Evolutionary conservation across 352 stramenopile species (phyloP).

Genomic region (Pythium insidiosum): DNA sequence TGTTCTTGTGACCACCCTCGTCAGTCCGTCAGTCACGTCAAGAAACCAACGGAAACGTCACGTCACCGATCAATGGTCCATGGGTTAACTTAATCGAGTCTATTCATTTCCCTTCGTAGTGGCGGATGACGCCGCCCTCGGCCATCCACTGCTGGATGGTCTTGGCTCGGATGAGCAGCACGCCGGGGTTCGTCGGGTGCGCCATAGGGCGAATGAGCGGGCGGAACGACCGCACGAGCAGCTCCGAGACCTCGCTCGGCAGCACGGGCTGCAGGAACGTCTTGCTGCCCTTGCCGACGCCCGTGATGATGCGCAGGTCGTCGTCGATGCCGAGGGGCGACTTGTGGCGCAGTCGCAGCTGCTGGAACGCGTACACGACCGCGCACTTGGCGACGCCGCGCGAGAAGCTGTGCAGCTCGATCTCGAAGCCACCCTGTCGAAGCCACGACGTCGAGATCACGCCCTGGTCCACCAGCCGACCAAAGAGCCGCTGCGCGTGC

Average conservation of each 20-base stretch:
- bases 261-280: constrained; percentile 53
- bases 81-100: no score
- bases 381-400: constrained; percentile 56
- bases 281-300: constrained; percentile 54
- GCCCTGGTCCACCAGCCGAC: constrained; percentile 32
- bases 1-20: no score
- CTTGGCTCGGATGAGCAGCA: constrained; percentile 44
- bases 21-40: no score
- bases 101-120: constrained; percentile 14
- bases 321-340: constrained; percentile 14
- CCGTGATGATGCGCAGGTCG: constrained; percentile 66
- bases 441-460: constrained; percentile 38
- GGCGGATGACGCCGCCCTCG: constrained; percentile 7
- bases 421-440: constrained; percentile 46
- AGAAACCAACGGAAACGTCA: no score
- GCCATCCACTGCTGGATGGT: constrained; percentile 45
- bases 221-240: constrained; percentile 40
- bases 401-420: constrained; percentile 69
- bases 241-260: constrained; percentile 33
- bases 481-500: constrained; percentile 35
- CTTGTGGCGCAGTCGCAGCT: constrained; percentile 5
- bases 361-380: constrained; percentile 49
- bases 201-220: constrained; percentile 37
- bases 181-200: constrained; percentile 49
- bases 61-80: no score